Evolutionary conservation across 2,329 filamentous ascomycete genomes (phyloP), one percentile per base, ranked within the genome.

Genomic region (Aspergillus aculeatinus): DNA sequence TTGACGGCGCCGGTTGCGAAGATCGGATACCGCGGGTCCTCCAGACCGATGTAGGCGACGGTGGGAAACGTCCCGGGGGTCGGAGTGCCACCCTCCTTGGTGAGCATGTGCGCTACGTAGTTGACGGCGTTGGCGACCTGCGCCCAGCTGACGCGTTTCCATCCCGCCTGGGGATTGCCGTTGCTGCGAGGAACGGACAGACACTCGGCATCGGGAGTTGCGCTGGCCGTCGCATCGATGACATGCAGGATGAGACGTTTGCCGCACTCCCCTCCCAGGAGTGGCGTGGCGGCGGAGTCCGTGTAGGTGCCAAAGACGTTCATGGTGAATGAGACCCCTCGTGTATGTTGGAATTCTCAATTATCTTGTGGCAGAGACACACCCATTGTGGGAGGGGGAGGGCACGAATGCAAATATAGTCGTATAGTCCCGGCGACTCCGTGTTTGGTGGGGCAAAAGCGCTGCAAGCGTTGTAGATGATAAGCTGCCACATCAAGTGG

Each of bases 11-110:
- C 56, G 14, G 58, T 21, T 12, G 58, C 35, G 16, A 61, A 56
- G 21, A 61, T 52, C n/a, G 35, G 48, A 42, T 61, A 61, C 27
- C 56, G 60, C 5, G 55, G 57, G 14, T 61, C 60, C 10, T 61
- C 55, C 5, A 33, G 16, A 4, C 51, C 60, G 19, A 61, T 58
- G 49, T 61, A 61, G 11, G 55, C 60, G 33, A 61, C 31, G 11
- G 60, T 59, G 25, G 52, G 44, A 23, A 51, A 51, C 3, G 48
- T 19, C 4, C 48, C 60, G 2, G 29, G 25, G 10, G 35, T 11
- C 5, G 56, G 56, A 11, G 35, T 25, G 16, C 56, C 56, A 12
- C 39, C 56, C 23, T 58, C 19, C 12, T 27, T 9, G 29, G 48
- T 29, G 3, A 58, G 56, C 56, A 58, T 48, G 19, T 58, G 56